Percentiles rank a stretch among this genome's conserved stretches.
Conservation (phyloP, 192 early-diverging fungal species). For the Backusella psychrophila region DNA sequence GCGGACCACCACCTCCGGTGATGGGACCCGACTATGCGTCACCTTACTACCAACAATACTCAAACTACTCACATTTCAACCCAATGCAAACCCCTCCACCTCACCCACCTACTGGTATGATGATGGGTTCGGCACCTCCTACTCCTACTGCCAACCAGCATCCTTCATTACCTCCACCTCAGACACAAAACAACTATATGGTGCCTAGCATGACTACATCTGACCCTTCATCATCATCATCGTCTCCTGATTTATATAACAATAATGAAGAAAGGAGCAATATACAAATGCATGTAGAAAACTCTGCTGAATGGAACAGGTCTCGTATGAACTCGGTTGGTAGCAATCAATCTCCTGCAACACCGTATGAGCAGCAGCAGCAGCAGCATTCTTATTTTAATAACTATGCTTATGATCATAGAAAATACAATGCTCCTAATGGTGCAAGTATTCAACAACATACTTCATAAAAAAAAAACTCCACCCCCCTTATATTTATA, state of each 20-base stretch:
- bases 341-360: conserved; percentile 9
- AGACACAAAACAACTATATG: conserved; percentile 28
- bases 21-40: conserved; percentile 20
- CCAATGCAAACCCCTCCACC: not conserved
- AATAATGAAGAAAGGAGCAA: conserved; percentile 8
- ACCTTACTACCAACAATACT: conserved; percentile 13
- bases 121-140: conserved; percentile 26
- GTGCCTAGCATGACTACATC: conserved; percentile 35
- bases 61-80: conserved; percentile 4
- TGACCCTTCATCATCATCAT: conserved; percentile 33
- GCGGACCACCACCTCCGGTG: not conserved
- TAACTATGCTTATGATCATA: not conserved
- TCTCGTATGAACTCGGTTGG: conserved; percentile 10
- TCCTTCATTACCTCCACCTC: conserved; percentile 12
- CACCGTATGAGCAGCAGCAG: conserved; percentile 10
- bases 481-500: not conserved
- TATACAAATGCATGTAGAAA: conserved; percentile 17
- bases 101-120: conserved; percentile 4
- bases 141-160: conserved; percentile 15
- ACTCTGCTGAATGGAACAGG: conserved; percentile 6
- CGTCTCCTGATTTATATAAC: conserved; percentile 39
- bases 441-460: conserved; percentile 3
- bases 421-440: not conserved
- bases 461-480: not conserved
- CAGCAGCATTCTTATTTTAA: not conserved